Evolutionary conservation across 2,329 filamentous ascomycete species (phyloP).

Genomic region (Phialemoniopsis sp.): DNA sequence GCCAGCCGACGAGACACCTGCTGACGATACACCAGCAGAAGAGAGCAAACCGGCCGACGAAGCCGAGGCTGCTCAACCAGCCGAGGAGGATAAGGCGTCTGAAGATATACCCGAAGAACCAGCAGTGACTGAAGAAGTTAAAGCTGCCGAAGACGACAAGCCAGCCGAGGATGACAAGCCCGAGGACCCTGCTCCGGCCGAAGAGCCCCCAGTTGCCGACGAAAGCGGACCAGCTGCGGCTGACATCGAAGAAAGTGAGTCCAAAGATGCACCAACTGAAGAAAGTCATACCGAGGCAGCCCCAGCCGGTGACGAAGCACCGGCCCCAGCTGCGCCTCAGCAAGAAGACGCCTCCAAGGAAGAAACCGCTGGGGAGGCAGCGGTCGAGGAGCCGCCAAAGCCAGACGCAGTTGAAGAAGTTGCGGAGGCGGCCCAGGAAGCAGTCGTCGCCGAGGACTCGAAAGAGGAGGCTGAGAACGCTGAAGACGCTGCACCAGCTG

Average conservation of each 20-base stretch:
- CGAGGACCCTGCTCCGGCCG: constrained; percentile 9
- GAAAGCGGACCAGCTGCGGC: constrained; percentile 6
- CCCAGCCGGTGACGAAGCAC: too few species aligned
- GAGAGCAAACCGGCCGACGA: background rate
- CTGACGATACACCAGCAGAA: constrained; percentile 19
- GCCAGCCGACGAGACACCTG: constrained; percentile 17
- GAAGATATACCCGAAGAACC: background rate
- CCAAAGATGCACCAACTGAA: too few species aligned
- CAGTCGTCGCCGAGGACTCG: background rate
- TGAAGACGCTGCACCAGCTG: constrained; percentile 1
- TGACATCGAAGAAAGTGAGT: constrained; percentile 5
- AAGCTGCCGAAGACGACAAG: constrained; percentile 19
- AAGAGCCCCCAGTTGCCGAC: constrained; percentile 4
- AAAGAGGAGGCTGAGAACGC: constrained; percentile 4
- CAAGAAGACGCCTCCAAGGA: too few species aligned
- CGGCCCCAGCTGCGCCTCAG: too few species aligned
- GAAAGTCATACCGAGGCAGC: too few species aligned
- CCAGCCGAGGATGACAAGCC: background rate
- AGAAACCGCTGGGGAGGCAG: background rate
- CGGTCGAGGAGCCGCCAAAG: constrained; percentile 5
- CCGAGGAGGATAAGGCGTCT: constrained; percentile 18
- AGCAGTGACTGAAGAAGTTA: constrained; percentile 5
- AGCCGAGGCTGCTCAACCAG: constrained; percentile 12
- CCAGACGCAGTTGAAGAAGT: background rate
- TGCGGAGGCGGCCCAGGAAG: constrained; percentile 6